Evolutionary conservation across 208 protist species (phyloP), one percentile per base, ranked within the genome.

Genomic region (Acanthamoeba sp.): DNA sequence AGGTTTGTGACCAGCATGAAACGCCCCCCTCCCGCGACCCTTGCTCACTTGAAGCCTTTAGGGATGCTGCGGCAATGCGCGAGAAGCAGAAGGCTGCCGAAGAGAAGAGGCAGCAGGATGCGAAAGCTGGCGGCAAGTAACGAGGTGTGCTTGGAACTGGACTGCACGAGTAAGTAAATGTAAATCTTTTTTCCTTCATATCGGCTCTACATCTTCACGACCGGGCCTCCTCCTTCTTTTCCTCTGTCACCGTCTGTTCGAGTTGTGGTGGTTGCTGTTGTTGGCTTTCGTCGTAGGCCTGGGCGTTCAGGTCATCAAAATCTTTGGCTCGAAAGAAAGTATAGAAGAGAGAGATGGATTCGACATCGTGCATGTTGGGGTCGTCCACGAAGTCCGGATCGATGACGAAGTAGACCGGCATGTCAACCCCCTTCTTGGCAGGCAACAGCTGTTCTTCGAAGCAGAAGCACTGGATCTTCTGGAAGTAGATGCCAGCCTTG

Each of bases 381-480:
- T 97, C 98, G 92, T 99, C 98, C 18, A 98, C 94, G 91, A 99
- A 98, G 91, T 99, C 98, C 7, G 98, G 97, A 92, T 99, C 98
- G 94, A 99, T 98, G 96, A 98, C 99, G 96, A 99, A 99, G 95
- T 99, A 98, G 2, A 99, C 98, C 42, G 99, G 99, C 98, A 99
- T 98, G 96, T 99, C 98, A 0, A 99, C 98, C 52, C 98, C 95
- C 97, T 99, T 98, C 91, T 98, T 96, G 48, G 98, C 45, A 95
- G 98, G 98, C 93, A 99, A 98, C 29, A 98, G 98, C 96, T 99
- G 98, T 96, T 99, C 98, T 95, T 99, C 98, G 64, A 99, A 99
- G 95, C 98, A 99, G 94, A 99, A 99, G 96, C 99, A 99, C 97
- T 99, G 98, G 95, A 99, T 99, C 96, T 99, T 99, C 94, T 99